A percentile compares a stretch with the other conserved stretches of the same genome.
Conservation (phyloP, 805 yeast species). For the Kuraishia hungarica region DNA sequence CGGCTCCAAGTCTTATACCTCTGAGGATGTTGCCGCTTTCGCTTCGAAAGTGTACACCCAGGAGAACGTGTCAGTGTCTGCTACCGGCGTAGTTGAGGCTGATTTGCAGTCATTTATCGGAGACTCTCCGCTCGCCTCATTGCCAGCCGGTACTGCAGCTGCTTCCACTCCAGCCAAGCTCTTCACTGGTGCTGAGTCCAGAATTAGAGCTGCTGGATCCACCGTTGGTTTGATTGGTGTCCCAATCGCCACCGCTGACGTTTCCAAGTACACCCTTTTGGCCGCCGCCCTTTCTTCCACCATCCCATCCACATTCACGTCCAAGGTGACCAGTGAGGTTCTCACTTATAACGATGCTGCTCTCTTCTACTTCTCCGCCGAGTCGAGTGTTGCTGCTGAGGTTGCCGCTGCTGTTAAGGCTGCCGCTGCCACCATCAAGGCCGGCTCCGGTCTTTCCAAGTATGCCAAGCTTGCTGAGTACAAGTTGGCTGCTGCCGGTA, state of each 20-base stretch:
- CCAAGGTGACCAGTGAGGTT: slow-evolving; percentile 40
- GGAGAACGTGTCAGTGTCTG: slow-evolving; percentile 64
- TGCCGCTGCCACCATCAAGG: slow-evolving; percentile 43
- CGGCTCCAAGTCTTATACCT: slow-evolving; percentile 45
- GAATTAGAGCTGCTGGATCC: slow-evolving; percentile 54
- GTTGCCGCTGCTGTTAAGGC: slow-evolving; percentile 56
- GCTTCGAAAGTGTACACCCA: slow-evolving; percentile 63
- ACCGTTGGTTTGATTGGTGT: slow-evolving; percentile 76
- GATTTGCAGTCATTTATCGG: slow-evolving; percentile 63
- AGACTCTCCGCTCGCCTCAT: slow-evolving; percentile 54
- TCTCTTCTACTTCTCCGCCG: slow-evolving; percentile 62
- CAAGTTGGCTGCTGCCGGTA: slow-evolving; percentile 32
- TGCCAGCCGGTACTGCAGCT: slow-evolving; percentile 54
- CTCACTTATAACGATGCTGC: slow-evolving; percentile 71
- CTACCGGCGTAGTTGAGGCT: slow-evolving; percentile 61
- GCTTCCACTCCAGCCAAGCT: slow-evolving; percentile 24
- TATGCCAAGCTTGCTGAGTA: slow-evolving; percentile 48
- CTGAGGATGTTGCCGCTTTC: slow-evolving; percentile 58
- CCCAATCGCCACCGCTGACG: slow-evolving; percentile 59
- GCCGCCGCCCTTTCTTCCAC: slow-evolving; percentile 55
- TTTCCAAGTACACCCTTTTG: slow-evolving; percentile 62
- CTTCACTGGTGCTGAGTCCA: slow-evolving; percentile 58
- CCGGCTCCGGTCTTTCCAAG: slow-evolving; percentile 47
- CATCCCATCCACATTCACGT: slow-evolving; percentile 43
- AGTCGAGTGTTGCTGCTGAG: slow-evolving; percentile 47